Evolutionary conservation across 2,329 filamentous ascomycete genomes (phyloP).

Genomic region (Alternaria novae-zelandiae): DNA sequence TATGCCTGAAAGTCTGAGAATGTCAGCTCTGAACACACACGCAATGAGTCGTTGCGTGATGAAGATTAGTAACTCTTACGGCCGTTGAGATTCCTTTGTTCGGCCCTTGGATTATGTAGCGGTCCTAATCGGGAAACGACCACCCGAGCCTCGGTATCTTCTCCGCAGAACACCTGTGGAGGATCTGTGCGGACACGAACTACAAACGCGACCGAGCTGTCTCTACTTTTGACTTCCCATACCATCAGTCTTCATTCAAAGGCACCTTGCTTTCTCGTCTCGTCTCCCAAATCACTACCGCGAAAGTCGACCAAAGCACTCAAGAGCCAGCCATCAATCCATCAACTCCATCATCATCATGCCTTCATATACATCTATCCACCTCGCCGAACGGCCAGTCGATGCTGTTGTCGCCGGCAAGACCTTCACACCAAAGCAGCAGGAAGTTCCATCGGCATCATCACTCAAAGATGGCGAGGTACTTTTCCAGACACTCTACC

Average conservation of each 20-base stretch:
- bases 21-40: background rate
- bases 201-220: background rate
- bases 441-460: slow-evolving; percentile 53
- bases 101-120: background rate
- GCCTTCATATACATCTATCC: slow-evolving; percentile 56
- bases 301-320: background rate
- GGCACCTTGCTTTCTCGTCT: background rate
- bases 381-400: slow-evolving; percentile 69
- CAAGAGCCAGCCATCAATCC: background rate
- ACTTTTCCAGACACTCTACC: slow-evolving; percentile 65
- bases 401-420: slow-evolving; percentile 67
- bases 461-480: slow-evolving; percentile 70
- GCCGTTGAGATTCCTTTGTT: background rate
- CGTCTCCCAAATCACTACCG: background rate
- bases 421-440: slow-evolving; percentile 65
- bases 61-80: background rate
- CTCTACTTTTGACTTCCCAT: background rate
- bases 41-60: background rate
- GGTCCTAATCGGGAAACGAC: slow-evolving; percentile 21
- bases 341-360: slow-evolving; percentile 19
- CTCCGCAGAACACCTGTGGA: slow-evolving; percentile 24
- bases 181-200: slow-evolving; percentile 23
- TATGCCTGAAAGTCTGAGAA: background rate
- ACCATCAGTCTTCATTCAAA: background rate
- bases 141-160: slow-evolving; percentile 29